Evolutionary conservation across 306 rosid species (phyloP).

Genomic region (Medicago arabica): DNA sequence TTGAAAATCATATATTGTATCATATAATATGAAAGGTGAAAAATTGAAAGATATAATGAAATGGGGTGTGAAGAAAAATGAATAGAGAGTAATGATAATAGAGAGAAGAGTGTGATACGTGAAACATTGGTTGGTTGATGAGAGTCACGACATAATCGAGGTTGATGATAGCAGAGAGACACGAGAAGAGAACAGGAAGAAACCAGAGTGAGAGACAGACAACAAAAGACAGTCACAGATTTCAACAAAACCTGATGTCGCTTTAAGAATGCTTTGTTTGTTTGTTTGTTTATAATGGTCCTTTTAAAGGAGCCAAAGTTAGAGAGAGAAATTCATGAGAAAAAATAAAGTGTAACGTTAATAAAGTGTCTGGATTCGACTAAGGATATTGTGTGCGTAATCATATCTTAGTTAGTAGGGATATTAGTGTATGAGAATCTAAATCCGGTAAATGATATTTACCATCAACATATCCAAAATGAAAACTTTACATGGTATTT

Average conservation of each 20-base stretch:
- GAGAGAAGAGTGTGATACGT: neutral
- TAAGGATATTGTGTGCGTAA: too few relatives aligned
- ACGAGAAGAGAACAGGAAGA: neutral
- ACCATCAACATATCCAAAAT: too few relatives aligned
- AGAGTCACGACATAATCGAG: slow-evolving; percentile 18
- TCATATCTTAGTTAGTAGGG: too few relatives aligned
- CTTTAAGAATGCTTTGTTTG: slow-evolving; percentile 6
- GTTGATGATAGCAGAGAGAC: slow-evolving; percentile 21
- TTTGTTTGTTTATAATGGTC: neutral
- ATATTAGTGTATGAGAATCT: too few relatives aligned
- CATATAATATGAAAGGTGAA: neutral
- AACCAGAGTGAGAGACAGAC: slow-evolving; percentile 13
- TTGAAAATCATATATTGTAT: neutral
- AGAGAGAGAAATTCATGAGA: neutral
- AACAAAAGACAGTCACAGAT: slow-evolving; percentile 32
- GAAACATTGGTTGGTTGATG: neutral
- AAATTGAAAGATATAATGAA: neutral
- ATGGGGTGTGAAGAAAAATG: neutral
- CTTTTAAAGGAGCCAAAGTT: neutral
- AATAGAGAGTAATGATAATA: neutral
- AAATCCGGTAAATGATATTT: too few relatives aligned
- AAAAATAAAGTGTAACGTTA: neutral
- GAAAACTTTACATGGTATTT: too few relatives aligned
- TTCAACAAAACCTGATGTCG: slow-evolving; percentile 33
- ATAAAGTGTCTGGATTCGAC: too few relatives aligned